Percentiles rank a stretch among this genome's conserved stretches.
Evolutionary conservation across 257 asterid genomes (phyloP).

Genomic region (Avicennia marina): DNA sequence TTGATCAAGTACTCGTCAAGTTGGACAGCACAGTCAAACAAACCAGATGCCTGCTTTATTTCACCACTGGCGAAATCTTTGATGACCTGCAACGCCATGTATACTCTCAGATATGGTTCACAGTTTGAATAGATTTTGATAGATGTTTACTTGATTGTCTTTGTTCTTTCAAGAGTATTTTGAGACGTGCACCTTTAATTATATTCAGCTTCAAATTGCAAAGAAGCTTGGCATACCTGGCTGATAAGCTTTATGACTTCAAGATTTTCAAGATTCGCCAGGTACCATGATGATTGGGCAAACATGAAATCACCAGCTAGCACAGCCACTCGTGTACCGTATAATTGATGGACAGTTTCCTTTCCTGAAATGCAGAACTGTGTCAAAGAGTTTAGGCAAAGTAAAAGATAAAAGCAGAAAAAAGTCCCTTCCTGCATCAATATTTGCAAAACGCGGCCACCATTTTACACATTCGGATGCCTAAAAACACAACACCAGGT

Average conservation of each 20-base stretch:
- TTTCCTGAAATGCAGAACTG: conserved; percentile 43
- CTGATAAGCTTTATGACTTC: conserved; percentile 94
- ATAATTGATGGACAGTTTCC: conserved; percentile 85
- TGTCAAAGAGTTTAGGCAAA: no score
- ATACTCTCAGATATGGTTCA: no score
- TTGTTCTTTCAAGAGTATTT: no score
- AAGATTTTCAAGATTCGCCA: conserved; percentile 91
- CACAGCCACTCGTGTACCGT: conserved; percentile 89
- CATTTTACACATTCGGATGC: no score
- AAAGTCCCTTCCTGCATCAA: neutral
- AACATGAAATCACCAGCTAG: conserved; percentile 96
- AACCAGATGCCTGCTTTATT: conserved; percentile 87
- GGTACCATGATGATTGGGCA: conserved; percentile 99
- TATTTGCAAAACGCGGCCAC: no score
- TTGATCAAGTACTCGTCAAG: conserved; percentile 83
- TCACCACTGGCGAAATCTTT: conserved; percentile 99
- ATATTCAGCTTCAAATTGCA: neutral
- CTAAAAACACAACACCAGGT: no score
- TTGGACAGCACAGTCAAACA: conserved; percentile 80
- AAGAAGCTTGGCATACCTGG: conserved; percentile 46
- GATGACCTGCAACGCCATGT: conserved; percentile 75
- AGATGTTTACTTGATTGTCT: neutral
- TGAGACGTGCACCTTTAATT: no score
- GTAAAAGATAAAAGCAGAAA: neutral
- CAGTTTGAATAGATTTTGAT: neutral